Base-by-base conservation (phyloP, 352 stramenopile species). In the Phytophthora ramorum region DNA sequence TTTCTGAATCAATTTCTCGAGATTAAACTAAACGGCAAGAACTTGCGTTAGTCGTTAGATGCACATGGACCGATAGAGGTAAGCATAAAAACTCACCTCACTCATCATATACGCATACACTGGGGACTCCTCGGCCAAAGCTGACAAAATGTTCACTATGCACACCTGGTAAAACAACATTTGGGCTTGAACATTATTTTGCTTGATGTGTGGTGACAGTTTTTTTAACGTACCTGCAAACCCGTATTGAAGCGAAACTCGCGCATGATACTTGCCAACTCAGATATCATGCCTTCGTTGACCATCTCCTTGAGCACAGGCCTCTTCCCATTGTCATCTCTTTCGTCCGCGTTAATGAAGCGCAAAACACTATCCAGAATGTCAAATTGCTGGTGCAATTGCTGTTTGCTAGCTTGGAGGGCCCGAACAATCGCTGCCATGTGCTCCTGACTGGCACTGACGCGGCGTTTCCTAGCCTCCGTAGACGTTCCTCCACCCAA, bases 201-300 rank as follows among this genome's bases (percentile, higher is more conserved):
- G 9, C 40, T 14, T 46, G 2, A 46, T 2, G 1, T 32, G 26
- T 8, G 26, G 7, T 8, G 26, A 32, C 26, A 32, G 7, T 32
- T 9, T 3, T 40, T 50, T 35, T 19, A 38, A 49, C 48, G 22
- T 68, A 81, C 78, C 64, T 87, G 83, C 22, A 92, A 61, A 7
- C 37, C 63, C 5, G 67, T 67, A 54, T 90, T 52, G 57, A 92
- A 92, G 6, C 81, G 79, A 57, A 90, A 92, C 50, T 92, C 83
- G n/a, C 81, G 76, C 68, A 91, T 75, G 19, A 64, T 70, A 20
- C 71, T 69, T 3, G 73, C 71, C 22, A 85, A 41, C 8, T 77
- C 66, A 13, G 55, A 43, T 40, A 91, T 66, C 1, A 90, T 49
- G 0, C 68, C 74, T 3, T 57, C 74, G 14, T 86, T 74, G 16